A percentile compares a stretch with the other conserved stretches of the same genome.
These are phyloP conservation scores for Ascochyta fabae DNA, from an alignment of 2,329 filamentous ascomycete genomes.

Conservation along the genomic window DNA sequence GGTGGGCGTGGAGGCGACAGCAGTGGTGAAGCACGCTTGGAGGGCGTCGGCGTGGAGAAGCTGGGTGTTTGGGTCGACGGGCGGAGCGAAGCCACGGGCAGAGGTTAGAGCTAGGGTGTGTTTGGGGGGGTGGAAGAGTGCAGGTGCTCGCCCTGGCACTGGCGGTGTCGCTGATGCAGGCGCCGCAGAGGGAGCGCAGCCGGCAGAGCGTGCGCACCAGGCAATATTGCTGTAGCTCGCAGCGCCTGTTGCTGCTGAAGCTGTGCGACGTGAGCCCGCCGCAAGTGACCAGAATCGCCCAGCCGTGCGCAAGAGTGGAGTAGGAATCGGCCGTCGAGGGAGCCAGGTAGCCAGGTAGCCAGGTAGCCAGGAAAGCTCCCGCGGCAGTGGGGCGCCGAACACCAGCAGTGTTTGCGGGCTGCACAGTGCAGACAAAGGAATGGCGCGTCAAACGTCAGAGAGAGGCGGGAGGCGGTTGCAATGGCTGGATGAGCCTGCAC, in stretches of 20 bases:
- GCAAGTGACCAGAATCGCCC: constrained; percentile 39
- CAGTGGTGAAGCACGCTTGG: constrained; percentile 15
- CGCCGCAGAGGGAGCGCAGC: constrained; percentile 18
- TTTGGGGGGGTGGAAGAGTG: not conserved
- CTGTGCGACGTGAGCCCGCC: constrained; percentile 40
- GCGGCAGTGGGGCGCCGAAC: constrained; percentile 15
- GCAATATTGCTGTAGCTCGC: constrained; percentile 29
- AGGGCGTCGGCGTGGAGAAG: constrained; percentile 11
- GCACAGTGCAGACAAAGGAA: constrained; percentile 11
- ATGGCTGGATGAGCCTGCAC: constrained; percentile 8
- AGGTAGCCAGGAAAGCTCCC: constrained; percentile 11
- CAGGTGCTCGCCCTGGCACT: constrained; percentile 4
- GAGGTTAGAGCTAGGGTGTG: constrained; percentile 10
- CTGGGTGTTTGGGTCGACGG: not conserved
- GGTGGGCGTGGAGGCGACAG: constrained; percentile 18
- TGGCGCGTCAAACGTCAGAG: not conserved
- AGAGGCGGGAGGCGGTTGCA: not conserved
- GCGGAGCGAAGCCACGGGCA: constrained; percentile 13
- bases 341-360: no score
- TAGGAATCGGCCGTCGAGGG: no score
- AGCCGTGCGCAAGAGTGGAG: constrained; percentile 19
- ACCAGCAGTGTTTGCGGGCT: constrained; percentile 3
- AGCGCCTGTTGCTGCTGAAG: constrained; percentile 29
- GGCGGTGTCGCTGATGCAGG: constrained; percentile 22
- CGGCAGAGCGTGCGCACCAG: constrained; percentile 26